phyloP scores from a whole-genome alignment of 768 basidiomycete species.

The Suillus subluteus region DNA sequence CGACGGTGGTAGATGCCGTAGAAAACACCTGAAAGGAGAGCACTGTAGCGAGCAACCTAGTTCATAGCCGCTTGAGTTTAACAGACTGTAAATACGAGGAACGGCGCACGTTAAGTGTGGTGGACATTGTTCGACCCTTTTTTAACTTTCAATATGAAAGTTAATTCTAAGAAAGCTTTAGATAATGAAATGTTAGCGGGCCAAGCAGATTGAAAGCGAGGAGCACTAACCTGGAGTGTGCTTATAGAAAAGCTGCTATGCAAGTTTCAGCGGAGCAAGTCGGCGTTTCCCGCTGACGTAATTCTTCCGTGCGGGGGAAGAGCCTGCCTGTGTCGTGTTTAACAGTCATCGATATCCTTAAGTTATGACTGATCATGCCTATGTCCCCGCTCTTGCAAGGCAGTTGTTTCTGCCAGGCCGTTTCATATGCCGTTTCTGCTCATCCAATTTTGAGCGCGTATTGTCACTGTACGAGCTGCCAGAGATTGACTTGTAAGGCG shows the following conservation, averaged over 20 bases:
- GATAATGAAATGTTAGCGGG: conserved; percentile 9
- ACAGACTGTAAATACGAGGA: conserved; percentile 10
- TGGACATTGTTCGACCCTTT: conserved; percentile 53
- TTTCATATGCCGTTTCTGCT: conserved; percentile 51
- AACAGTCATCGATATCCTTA: not conserved
- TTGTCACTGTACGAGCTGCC: conserved; percentile 75
- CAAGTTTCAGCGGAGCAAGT: conserved; percentile 28
- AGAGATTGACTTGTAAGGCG: conserved; percentile 54
- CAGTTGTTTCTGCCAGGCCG: conserved; percentile 60
- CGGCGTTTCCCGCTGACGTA: conserved; percentile 36
- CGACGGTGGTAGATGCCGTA: conserved; percentile 94
- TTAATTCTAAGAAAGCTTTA: conserved; percentile 1
- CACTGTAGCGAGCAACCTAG: conserved; percentile 94
- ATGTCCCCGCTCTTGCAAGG: conserved; percentile 42
- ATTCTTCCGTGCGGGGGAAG: conserved; percentile 13
- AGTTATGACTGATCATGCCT: not conserved
- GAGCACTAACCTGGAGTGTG: conserved; percentile 15
- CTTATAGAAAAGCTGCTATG: conserved; percentile 14
- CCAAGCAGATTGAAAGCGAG: too few species aligned
- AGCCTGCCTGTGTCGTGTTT: too few species aligned
- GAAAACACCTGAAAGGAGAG: conserved; percentile 81
- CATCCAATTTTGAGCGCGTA: conserved; percentile 59
- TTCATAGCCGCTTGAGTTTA: conserved; percentile 4
- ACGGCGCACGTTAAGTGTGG: conserved; percentile 75
- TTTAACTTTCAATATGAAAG: conserved; percentile 16